These are phyloP conservation scores for Silybum marianum DNA, from an alignment of 129 eudicot species.

Conservation along the genomic window DNA sequence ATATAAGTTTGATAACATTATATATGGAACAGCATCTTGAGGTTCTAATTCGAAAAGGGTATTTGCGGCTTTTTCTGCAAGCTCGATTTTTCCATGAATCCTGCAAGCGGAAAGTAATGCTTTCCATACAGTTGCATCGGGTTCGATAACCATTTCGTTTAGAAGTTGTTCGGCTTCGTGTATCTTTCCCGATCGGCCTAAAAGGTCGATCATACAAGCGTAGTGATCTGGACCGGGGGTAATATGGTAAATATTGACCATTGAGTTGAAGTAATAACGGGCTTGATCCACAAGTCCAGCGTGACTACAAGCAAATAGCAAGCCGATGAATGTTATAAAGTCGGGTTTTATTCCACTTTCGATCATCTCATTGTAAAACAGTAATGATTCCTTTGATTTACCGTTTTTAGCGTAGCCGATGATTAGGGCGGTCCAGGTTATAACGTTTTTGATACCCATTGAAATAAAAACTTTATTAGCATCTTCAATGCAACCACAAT, in stretches of 20 bases:
- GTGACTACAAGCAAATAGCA: conserved; percentile 84
- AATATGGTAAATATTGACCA: conserved; percentile 51
- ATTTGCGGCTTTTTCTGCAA: conserved; percentile 69
- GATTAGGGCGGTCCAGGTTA: conserved; percentile 79
- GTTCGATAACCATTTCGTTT: conserved; percentile 54
- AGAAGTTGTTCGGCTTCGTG: conserved; percentile 55
- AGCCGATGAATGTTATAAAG: conserved; percentile 74
- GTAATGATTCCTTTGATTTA: conserved; percentile 51
- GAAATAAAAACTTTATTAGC: conserved; percentile 56
- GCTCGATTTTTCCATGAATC: conserved; percentile 54
- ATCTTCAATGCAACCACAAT: conserved; percentile 75
- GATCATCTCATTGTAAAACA: conserved; percentile 55
- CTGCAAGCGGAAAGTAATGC: conserved; percentile 76
- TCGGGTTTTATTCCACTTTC: conserved; percentile 67
- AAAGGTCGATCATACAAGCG: conserved; percentile 83
- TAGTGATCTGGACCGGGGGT: conserved; percentile 74
- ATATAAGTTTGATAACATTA: conserved; percentile 71
- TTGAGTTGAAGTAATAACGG: conserved; percentile 55
- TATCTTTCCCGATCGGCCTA: conserved; percentile 73
- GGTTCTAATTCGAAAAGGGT: conserved; percentile 68
- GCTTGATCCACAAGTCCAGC: conserved; percentile 77
- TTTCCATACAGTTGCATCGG: conserved; percentile 80
- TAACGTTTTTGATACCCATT: conserved; percentile 54
- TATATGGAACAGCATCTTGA: conserved; percentile 68
- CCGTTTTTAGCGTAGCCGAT: conserved; percentile 86